Conservation (phyloP, 2,329 filamentous ascomycete species). For the Microsporum audouinii region DNA sequence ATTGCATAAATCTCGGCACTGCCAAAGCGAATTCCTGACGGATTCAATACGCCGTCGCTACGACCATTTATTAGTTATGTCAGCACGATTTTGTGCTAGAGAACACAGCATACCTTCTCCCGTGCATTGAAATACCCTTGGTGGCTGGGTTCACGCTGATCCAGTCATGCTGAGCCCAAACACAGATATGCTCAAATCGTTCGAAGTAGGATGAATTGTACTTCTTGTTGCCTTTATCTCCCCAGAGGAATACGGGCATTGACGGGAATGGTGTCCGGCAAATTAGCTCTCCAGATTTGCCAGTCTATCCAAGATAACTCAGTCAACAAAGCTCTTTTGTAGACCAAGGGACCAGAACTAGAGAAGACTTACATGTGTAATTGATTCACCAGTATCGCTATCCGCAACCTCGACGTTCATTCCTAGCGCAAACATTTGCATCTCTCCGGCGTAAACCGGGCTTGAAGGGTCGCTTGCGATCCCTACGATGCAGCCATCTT, state of each 20-base stretch:
- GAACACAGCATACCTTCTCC: constrained; percentile 24
- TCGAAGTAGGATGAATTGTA: constrained; percentile 39
- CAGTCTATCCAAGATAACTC: constrained; percentile 12
- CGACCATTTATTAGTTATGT: not conserved
- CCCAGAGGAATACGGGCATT: constrained; percentile 39
- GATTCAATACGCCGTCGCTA: constrained; percentile 39
- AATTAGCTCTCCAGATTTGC: constrained; percentile 37
- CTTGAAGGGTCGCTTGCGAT: constrained; percentile 33
- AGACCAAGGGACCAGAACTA: not conserved
- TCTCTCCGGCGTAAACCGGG: constrained; percentile 36
- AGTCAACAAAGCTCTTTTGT: not conserved
- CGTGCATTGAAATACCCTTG: constrained; percentile 34
- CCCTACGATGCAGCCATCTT: constrained; percentile 6
- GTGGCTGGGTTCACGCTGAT: constrained; percentile 34
- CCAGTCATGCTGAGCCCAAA: constrained; percentile 33
- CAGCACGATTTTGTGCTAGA: not conserved
- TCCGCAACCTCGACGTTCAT: constrained; percentile 39
- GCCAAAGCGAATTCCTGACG: constrained; percentile 39
- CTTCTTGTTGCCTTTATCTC: constrained; percentile 29
- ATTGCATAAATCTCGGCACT: constrained; percentile 39
- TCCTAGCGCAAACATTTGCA: constrained; percentile 36
- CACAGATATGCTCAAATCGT: constrained; percentile 28
- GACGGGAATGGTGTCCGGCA: constrained; percentile 37
- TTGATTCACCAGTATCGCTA: constrained; percentile 26
- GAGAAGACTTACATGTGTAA: constrained; percentile 17